These are phyloP conservation scores for Serendipita sp. DNA, from an alignment of 768 basidiomycete genomes.

Conservation along the genomic window DNA sequence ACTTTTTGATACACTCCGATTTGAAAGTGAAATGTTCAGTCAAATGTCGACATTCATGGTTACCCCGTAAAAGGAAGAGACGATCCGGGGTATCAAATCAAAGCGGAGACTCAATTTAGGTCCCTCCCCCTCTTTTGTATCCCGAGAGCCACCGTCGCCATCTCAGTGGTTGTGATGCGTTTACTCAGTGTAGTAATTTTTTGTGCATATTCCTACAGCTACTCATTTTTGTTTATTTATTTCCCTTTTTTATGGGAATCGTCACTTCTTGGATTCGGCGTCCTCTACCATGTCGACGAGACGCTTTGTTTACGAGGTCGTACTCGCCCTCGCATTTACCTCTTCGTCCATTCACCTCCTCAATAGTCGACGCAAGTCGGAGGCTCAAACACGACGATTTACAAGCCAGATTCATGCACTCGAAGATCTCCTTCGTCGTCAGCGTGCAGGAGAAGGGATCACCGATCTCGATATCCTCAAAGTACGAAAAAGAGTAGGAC, in stretches of 20 bases:
- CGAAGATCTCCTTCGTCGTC: background rate
- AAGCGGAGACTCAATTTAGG: background rate
- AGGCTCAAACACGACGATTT: background rate
- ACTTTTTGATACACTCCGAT: slow-evolving; percentile 75
- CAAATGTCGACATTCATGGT: slow-evolving; percentile 96
- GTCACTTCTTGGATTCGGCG: background rate
- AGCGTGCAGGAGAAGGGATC: background rate
- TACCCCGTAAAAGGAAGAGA: slow-evolving; percentile 89
- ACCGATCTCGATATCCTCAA: background rate
- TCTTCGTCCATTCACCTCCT: background rate
- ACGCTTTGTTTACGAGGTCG: background rate
- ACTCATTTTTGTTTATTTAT: no score
- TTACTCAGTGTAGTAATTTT: no score
- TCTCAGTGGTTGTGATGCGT: no score
- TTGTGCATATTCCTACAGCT: no score
- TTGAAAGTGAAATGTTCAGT: slow-evolving; percentile 99
- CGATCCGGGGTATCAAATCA: slow-evolving; percentile 60
- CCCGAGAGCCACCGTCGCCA: no score
- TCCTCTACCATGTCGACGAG: background rate
- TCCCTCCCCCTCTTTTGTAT: background rate
- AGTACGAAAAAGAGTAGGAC: background rate
- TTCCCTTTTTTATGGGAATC: no score
- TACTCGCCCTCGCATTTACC: background rate
- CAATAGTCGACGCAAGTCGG: background rate
- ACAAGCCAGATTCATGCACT: background rate